Percentiles rank a stretch among this genome's conserved stretches.
phyloP scores from a whole-genome alignment of 495 filamentous ascomycete species.

The Evansstolkia leycettana region DNA sequence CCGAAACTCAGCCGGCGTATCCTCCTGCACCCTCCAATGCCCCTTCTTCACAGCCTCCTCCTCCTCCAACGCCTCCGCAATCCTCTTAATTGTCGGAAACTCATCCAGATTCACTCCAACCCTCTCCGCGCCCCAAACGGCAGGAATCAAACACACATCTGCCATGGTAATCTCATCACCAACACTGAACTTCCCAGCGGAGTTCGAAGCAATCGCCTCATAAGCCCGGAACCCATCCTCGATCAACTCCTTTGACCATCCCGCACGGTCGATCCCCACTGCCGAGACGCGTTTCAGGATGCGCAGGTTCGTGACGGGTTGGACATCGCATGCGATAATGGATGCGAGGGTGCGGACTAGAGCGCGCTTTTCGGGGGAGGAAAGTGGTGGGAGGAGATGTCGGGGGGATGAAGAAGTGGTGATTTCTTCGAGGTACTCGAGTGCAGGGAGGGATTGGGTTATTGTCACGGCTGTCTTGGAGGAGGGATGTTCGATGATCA shows the following conservation, averaged over 20 bases:
- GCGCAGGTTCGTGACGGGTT: conserved; percentile 37
- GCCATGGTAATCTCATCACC: conserved; percentile 38
- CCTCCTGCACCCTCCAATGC: conserved; percentile 33
- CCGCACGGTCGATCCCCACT: conserved; percentile 22
- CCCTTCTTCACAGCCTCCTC: conserved; percentile 26
- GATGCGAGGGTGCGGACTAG: conserved; percentile 27
- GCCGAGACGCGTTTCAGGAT: conserved; percentile 30
- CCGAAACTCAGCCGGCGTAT: conserved; percentile 38
- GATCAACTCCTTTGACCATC: conserved; percentile 27
- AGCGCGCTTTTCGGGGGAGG: conserved; percentile 19
- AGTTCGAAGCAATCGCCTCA: conserved; percentile 18
- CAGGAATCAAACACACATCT: conserved; percentile 40
- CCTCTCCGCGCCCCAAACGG: conserved; percentile 37
- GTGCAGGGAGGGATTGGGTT: conserved; percentile 37
- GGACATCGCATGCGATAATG: conserved; percentile 38
- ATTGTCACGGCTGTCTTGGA: conserved; percentile 19
- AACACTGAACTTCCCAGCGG: conserved; percentile 34
- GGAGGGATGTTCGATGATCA: conserved; percentile 19
- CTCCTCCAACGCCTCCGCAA: conserved; percentile 25
- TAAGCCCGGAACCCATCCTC: conserved; percentile 36
- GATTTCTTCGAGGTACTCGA: conserved; percentile 42
- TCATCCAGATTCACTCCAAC: conserved; percentile 30
- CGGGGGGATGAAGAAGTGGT: conserved; percentile 12
- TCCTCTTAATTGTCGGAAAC: conserved; percentile 24
- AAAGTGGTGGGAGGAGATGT: conserved; percentile 23